Evolutionary conservation across 2,329 filamentous ascomycete genomes (phyloP).

Genomic region (Fusarium sp.): DNA sequence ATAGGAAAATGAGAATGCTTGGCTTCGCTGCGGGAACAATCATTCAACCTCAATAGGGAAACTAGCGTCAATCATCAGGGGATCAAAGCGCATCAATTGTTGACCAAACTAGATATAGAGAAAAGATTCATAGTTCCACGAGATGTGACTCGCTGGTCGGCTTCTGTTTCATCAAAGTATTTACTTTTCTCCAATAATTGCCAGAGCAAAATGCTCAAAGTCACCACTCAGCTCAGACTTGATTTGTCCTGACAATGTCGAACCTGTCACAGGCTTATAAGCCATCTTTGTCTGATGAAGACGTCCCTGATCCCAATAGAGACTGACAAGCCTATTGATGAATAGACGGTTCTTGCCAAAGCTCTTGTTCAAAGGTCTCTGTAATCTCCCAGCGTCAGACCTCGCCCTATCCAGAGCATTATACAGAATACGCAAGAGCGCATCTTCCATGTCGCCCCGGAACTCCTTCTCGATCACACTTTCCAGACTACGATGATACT

Average conservation of each 20-base stretch:
- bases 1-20: conserved; percentile 31
- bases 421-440: conserved; percentile 47
- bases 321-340: conserved; percentile 47
- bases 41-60: not conserved
- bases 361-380: conserved; percentile 43
- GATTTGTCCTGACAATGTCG: conserved; percentile 54
- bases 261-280: conserved; percentile 67
- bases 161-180: too few relatives aligned
- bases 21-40: not conserved
- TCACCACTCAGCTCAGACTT: conserved; percentile 45
- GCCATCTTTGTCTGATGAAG: conserved; percentile 61
- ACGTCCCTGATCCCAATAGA: conserved; percentile 49
- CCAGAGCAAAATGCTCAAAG: conserved; percentile 46
- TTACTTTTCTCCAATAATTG: conserved; percentile 46
- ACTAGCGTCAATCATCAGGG: not conserved
- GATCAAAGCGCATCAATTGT: too few relatives aligned
- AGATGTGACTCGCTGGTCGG: too few relatives aligned
- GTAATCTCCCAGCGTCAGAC: conserved; percentile 43
- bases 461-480: conserved; percentile 52
- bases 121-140: too few relatives aligned
- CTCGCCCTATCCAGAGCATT: conserved; percentile 40
- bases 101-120: too few relatives aligned
- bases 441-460: conserved; percentile 50
- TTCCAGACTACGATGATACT: conserved; percentile 50
- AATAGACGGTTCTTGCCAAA: conserved; percentile 48